Base-by-base conservation (phyloP, 768 basidiomycete genomes). In the Trichaptum fuscoviolaceum region DNA sequence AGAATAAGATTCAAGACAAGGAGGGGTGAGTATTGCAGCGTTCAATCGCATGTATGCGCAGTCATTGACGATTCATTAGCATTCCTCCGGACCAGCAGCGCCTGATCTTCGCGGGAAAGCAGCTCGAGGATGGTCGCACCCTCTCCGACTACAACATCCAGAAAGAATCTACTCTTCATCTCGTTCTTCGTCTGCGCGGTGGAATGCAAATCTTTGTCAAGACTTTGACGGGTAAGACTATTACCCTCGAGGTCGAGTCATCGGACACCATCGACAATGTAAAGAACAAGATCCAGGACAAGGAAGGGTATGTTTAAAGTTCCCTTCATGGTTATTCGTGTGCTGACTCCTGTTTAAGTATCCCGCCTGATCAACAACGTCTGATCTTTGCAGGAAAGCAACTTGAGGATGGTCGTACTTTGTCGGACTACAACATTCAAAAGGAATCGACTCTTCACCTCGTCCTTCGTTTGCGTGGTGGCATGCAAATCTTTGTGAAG, bases 311-410 rank as follows among this genome's bases (percentile, higher is more conserved):
- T 23, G 17, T 24, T 58, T 34, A 27, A 35, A n/a, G 60, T 60
- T 35, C 60, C 15, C 2, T 12, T 52, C 17, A 69, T 10, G 67
- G 26, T 52, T 23, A 60, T 52, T 66, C 71, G 68, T 57, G n/a
- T 26, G 7, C 58, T 71, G 42, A 52, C 42, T 52, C 15, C 42
- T 15, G 42, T 52, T 52, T 12, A 52, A 52, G 74, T 0, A 90
- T 90, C 26, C 89, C 88, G 20, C 93, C 93, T 6, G 94, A 95
- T 71, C 93, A 93, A 74, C 93, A 95, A 72, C 90, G 93, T 59
- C 82, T 95, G 8, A 95, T 95, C 76, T 95, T 95, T 70, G 94
- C 94, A 34, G 94, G 93, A 35, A 95, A 96, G 79, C 94, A 96
- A 75, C 80, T 95, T 9, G 93, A 96, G 71, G 94, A 95, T 70